Conservation (phyloP, 371 early-diverging fungal species). For the Enterocytospora artemiae region DNA sequence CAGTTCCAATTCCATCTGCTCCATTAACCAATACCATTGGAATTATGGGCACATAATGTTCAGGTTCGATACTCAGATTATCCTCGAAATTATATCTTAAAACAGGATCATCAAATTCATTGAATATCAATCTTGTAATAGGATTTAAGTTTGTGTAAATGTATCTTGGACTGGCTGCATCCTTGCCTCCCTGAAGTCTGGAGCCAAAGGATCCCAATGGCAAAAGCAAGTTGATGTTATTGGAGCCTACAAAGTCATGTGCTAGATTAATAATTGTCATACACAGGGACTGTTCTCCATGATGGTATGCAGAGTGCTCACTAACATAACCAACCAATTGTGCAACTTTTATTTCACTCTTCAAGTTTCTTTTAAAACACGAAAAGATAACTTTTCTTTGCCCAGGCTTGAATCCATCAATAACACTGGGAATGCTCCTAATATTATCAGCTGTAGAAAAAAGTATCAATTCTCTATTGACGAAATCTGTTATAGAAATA, state of each 20-base stretch:
- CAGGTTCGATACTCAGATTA: conserved; percentile 81
- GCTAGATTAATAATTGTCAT: conserved; percentile 89
- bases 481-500: conserved; percentile 80
- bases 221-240: conserved; percentile 79
- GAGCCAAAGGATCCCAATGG: conserved; percentile 95
- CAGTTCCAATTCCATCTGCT: conserved; percentile 95
- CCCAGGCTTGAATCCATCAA: conserved; percentile 96
- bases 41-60: conserved; percentile 86
- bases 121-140: conserved; percentile 73
- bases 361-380: conserved; percentile 74
- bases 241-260: conserved; percentile 85
- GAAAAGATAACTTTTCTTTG: conserved; percentile 91
- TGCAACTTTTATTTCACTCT: conserved; percentile 80
- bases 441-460: conserved; percentile 93
- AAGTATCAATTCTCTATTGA: conserved; percentile 88
- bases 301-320: conserved; percentile 87
- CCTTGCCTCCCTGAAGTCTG: conserved; percentile 84
- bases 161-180: conserved; percentile 91
- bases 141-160: conserved; percentile 72
- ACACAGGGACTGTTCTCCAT: conserved; percentile 79
- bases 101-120: conserved; percentile 73
- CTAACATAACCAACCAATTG: conserved; percentile 85
- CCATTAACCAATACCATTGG: conserved; percentile 95
- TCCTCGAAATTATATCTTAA: conserved; percentile 83
- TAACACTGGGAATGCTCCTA: conserved; percentile 85